Evolutionary conservation across 352 stramenopile species (phyloP), one percentile per base, ranked within the genome.

Genomic region (Peronospora belbahrii): DNA sequence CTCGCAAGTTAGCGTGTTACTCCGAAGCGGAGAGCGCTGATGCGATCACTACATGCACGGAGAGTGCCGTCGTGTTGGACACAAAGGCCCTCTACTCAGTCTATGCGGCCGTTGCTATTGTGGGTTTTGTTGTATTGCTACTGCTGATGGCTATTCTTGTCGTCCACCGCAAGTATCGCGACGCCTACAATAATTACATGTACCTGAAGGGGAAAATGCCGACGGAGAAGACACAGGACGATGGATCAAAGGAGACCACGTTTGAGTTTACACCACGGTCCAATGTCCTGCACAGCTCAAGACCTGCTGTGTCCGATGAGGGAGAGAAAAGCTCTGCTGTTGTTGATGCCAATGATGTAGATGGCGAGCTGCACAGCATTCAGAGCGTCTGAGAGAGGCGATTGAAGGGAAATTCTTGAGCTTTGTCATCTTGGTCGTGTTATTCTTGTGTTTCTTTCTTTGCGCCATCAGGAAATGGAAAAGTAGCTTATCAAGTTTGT

Each of bases 151-250:
- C 59, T 0, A 75, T 90, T 22, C 48, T 88, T 18, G 64, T 87
- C 25, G 70, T 78, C 9, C 74, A 90, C 42, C 75, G 78, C 39
- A 90, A 90, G 52, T 90, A 90, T 52, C 74, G 72, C 56, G 73
- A 71, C 15, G 67, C 67, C 9, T 87, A 86, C 69, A 85, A 86
- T 11, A 75, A 90, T 22, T 90, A 85, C 55, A 53, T 90, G 35
- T 90, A 90, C 38, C 53, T 90, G 33, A 90, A 90, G 65, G 75
- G 75, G 4, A 81, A 85, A 23, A 64, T 85, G 43, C 74, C 74
- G 8, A 71, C 72, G 22, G 59, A 76, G n/a, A 62, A 64, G 24
- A 65, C 56, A 9, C 65, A 75, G 6, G 70, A 77, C 6, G 71
- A 86, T 41, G 72, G 70, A 2, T 71, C 65, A 0, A 81, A 85